Base-by-base conservation (phyloP, 2,329 filamentous ascomycete genomes). In the Alternaria triticina region DNA sequence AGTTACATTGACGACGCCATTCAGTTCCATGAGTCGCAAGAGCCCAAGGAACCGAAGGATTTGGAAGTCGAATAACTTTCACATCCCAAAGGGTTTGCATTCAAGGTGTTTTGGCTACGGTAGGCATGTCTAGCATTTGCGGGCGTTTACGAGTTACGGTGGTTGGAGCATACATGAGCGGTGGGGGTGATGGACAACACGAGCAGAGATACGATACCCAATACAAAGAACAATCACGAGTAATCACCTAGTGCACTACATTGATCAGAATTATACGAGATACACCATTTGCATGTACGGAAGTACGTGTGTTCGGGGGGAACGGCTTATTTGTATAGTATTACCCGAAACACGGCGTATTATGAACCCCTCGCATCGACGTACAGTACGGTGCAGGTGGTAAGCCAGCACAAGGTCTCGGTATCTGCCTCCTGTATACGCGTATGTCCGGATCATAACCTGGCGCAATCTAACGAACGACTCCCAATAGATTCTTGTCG, bases 1-100 rank as follows among this genome's bases (percentile, higher is more conserved):
- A 97, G 93, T 83, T 93, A 96, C 82, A 96, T 97, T 71, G 94
- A 97, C 78, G 93, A 97, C 81, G 92, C 92, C 27, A 96, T 97
- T 69, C 94, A 97, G 78, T 97, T 88, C 79, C 92, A 97, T 76
- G 94, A 97, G 79, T 92, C 94, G 12, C 94, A 97, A 78, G 94
- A 97, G 80, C 94, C 94, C 9, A 90, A 88, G 72, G 94, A 97
- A 78, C 91, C 93, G 6, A 86, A 87, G 52, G 85, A 86, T 9
- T 20, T 61, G 30, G 58, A 62, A n/a, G 22, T 50, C 22, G 59
- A 20, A 49, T 45, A 23, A 57, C 11, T 40, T 17, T 40, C 36
- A 59, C n/a, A 55, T 55, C 13, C 36, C 20, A 20, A 20, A 13
- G 13, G 8, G 49, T 54, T 59, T 62, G 56, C 60, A 55, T 62